Percentiles rank a stretch among this genome's conserved stretches.
Conservation (phyloP, 225 moss, liverwort and hornwort species). For the Climacium dendroides region DNA sequence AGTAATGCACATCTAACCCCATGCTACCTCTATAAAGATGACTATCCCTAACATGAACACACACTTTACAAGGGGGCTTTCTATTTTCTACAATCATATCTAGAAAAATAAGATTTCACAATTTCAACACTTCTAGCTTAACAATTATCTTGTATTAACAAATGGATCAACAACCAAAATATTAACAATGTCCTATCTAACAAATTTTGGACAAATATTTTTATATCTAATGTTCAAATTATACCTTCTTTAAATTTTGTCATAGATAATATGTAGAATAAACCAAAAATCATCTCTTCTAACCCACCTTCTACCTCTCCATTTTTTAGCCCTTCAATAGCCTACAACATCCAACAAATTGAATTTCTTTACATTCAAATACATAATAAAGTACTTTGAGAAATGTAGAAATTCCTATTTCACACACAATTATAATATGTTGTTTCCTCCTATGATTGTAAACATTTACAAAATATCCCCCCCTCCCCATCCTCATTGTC, state of each 20-base stretch:
- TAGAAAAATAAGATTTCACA: background rate
- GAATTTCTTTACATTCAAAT: background rate
- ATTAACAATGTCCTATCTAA: background rate
- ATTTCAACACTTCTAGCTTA: background rate
- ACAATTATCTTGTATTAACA: background rate
- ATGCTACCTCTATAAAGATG: background rate
- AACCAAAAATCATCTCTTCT: background rate
- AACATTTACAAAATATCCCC: background rate
- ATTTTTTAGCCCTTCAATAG: background rate
- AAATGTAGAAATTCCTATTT: background rate
- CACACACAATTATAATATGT: background rate
- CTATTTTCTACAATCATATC: background rate
- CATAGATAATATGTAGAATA: background rate
- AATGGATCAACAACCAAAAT: background rate
- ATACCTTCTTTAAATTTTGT: background rate
- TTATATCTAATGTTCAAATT: background rate
- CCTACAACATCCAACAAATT: background rate
- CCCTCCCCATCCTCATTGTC: background rate
- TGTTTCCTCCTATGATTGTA: background rate
- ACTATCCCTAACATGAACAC: rapidly evolving
- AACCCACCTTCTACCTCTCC: background rate
- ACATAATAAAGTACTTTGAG: background rate
- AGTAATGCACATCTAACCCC: background rate
- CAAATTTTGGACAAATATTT: background rate
- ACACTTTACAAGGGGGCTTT: rapidly evolving